A percentile compares a stretch with the other conserved stretches of the same genome.
Conservation (phyloP, 192 early-diverging fungal species). For the Endogone sp. region DNA sequence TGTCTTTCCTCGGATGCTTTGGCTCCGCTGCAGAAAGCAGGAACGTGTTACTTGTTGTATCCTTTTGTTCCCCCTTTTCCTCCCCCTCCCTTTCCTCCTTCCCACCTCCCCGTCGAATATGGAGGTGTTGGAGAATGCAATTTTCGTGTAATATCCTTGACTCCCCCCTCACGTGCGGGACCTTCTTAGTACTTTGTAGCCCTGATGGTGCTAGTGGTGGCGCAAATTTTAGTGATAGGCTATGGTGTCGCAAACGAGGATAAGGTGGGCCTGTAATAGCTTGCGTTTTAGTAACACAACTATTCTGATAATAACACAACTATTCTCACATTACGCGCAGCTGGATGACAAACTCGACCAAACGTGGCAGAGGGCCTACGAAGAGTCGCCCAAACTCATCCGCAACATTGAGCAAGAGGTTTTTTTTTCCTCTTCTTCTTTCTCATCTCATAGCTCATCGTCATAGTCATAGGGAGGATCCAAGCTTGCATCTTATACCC, state of each 20-base stretch:
- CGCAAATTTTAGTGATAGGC: slow-evolving; percentile 23
- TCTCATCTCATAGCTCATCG: not conserved
- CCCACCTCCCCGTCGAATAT: too few relatives aligned
- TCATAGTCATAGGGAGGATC: too few relatives aligned
- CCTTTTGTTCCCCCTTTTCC: not conserved
- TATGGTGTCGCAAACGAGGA: slow-evolving; percentile 13
- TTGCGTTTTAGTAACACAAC: not conserved
- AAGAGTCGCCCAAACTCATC: slow-evolving; percentile 28
- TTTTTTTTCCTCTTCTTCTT: not conserved
- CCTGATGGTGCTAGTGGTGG: slow-evolving; percentile 10
- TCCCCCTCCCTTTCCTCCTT: too few relatives aligned
- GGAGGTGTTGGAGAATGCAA: not conserved
- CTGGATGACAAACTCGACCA: slow-evolving; percentile 16
- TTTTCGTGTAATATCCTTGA: not conserved
- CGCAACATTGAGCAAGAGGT: slow-evolving; percentile 35
- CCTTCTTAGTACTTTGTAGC: not conserved
- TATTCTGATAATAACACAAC: not conserved
- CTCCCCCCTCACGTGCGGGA: not conserved
- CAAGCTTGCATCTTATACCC: too few relatives aligned
- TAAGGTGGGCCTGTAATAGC: not conserved
- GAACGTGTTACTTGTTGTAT: not conserved
- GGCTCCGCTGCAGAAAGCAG: slow-evolving; percentile 17
- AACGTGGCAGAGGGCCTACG: slow-evolving; percentile 41
- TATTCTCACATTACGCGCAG: not conserved
- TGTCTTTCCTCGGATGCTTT: slow-evolving; percentile 42